Evolutionary conservation across 345 rosid genomes (phyloP).

Genomic region (Anacardium occidentale): DNA sequence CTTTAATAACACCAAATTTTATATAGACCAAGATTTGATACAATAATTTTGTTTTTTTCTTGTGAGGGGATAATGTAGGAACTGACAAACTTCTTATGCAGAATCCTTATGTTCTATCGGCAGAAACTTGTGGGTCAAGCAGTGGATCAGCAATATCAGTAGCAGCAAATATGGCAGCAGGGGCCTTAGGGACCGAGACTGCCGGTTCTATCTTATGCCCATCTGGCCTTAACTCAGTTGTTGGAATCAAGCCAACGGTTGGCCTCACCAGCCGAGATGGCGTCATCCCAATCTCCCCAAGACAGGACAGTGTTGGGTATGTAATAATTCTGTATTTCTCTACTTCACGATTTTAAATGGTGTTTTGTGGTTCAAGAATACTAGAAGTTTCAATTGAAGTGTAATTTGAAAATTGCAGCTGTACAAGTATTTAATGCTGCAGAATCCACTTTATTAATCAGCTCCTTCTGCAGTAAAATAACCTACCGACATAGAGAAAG

Average conservation of each 20-base stretch:
- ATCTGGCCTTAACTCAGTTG: constrained; percentile 25
- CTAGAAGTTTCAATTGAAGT: neutral
- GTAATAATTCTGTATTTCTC: neutral
- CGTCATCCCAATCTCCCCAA: constrained; percentile 28
- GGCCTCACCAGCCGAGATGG: constrained; percentile 33
- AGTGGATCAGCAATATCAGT: constrained; percentile 30
- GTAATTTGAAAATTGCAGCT: neutral
- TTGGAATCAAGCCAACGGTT: constrained; percentile 31
- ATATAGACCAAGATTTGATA: neutral
- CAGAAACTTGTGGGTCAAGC: constrained; percentile 28
- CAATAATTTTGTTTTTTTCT: neutral
- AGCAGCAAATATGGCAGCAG: constrained; percentile 33
- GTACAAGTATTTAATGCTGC: neutral
- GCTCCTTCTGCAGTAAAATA: too few species aligned
- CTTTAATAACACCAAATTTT: neutral
- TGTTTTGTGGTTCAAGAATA: neutral
- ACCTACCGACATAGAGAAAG: too few species aligned
- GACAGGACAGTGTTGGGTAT: constrained; percentile 33
- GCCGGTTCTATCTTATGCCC: constrained; percentile 27
- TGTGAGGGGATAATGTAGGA: neutral
- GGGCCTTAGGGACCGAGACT: constrained; percentile 25
- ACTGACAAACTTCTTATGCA: constrained; percentile 6
- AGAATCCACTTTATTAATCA: neutral
- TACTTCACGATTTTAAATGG: neutral
- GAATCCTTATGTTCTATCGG: constrained; percentile 18